Conservation (phyloP, 257 asterid species). For the Solanum okadae region DNA sequence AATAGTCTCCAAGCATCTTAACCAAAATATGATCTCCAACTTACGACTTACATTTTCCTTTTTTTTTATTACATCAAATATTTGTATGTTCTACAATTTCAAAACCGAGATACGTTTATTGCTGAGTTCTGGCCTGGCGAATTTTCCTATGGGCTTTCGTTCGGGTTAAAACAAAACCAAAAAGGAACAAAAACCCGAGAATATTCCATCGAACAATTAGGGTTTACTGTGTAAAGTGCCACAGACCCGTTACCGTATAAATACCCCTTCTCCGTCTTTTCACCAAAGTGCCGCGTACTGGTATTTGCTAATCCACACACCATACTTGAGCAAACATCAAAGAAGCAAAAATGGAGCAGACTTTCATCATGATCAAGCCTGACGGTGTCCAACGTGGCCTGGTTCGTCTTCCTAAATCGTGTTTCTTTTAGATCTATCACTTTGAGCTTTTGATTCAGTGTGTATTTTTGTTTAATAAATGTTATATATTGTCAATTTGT, state of each 20-base stretch:
- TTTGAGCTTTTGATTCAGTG: neutral
- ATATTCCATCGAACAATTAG: neutral
- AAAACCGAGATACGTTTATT: too few relatives aligned
- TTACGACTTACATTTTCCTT: neutral
- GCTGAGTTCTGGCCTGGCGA: neutral
- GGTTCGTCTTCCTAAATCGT: slow-evolving; percentile 20
- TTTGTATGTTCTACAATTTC: neutral
- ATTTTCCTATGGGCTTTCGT: neutral
- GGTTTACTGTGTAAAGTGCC: neutral
- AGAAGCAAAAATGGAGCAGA: slow-evolving; percentile 63
- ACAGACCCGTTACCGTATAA: neutral
- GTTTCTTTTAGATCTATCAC: neutral
- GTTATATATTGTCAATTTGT: neutral
- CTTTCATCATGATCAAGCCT: slow-evolving; percentile 98
- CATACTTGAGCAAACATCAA: neutral
- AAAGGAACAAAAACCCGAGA: neutral
- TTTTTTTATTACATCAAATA: too few relatives aligned
- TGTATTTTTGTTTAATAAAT: neutral
- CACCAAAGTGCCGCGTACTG: neutral
- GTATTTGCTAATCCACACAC: neutral
- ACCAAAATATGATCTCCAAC: neutral
- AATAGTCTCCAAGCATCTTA: neutral
- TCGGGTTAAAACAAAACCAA: neutral
- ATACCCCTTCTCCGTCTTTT: neutral
- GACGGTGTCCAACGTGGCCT: slow-evolving; percentile 97